phyloP scores from a whole-genome alignment of 768 basidiomycete species.

The Russula emetica region DNA sequence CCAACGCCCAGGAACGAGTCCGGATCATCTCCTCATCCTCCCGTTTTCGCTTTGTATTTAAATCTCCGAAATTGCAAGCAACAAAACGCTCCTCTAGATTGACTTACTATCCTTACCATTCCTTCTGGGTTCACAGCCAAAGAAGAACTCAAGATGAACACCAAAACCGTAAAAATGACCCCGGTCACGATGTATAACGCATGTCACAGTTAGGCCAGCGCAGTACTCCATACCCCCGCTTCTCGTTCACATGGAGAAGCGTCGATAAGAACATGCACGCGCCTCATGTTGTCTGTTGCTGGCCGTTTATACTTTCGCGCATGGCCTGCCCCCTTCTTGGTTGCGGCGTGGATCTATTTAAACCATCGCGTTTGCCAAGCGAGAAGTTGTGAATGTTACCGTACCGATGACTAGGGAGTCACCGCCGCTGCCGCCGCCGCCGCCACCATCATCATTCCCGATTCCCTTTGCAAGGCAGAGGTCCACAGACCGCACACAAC shows the following conservation, averaged over 20 bases:
- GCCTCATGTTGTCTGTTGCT: not conserved
- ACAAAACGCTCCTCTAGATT: not conserved
- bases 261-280: not conserved
- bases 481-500: not conserved
- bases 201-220: not conserved
- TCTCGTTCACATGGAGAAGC: not conserved
- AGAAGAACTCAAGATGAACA: not conserved
- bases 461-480: not conserved
- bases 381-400: not conserved
- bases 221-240: not conserved
- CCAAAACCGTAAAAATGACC: not conserved
- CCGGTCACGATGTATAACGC: not conserved
- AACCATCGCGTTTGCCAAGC: not conserved
- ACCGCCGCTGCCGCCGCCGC: not conserved
- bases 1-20: not conserved
- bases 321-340: not conserved
- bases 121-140: not conserved
- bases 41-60: not conserved
- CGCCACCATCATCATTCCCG: not conserved
- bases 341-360: not conserved
- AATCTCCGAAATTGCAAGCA: not conserved
- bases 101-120: no score
- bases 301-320: not conserved
- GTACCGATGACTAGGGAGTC: not conserved
- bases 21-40: not conserved